phyloP scores from a whole-genome alignment of 768 basidiomycete genomes.

The Tremella yokohamensis region DNA sequence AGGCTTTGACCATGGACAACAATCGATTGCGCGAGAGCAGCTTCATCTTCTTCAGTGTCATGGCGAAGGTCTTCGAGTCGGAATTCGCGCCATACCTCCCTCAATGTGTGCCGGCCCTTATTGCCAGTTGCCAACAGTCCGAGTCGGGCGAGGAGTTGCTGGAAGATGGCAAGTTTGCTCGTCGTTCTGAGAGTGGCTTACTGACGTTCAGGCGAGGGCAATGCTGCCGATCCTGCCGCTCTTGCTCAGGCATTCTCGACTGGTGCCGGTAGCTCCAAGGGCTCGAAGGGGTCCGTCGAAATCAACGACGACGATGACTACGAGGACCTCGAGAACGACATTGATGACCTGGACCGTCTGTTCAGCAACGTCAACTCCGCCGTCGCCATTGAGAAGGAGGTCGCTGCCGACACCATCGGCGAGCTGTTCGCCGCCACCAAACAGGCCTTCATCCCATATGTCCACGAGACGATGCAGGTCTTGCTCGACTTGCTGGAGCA shows the following conservation, averaged over 20 bases:
- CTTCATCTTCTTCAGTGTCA: conserved; percentile 97
- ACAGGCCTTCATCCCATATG: conserved; percentile 80
- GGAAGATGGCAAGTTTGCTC: conserved; percentile 31
- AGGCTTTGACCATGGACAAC: conserved; percentile 74
- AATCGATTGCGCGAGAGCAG: conserved; percentile 88
- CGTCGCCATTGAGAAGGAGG: conserved; percentile 98
- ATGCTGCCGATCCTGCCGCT: conserved; percentile 49
- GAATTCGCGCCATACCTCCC: conserved; percentile 87
- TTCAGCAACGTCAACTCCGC: conserved; percentile 90
- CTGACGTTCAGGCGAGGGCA: conserved; percentile 49
- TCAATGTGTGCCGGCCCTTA: conserved; percentile 77
- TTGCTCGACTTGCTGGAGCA: conserved; percentile 76
- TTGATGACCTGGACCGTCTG: conserved; percentile 52
- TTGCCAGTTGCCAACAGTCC: conserved; percentile 74
- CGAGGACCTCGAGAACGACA: conserved; percentile 69
- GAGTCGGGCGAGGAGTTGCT: conserved; percentile 66
- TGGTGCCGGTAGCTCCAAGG: conserved; percentile 58
- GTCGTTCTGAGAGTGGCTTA: not conserved
- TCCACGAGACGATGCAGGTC: conserved; percentile 70
- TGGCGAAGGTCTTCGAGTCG: conserved; percentile 93
- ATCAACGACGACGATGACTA: conserved; percentile 62
- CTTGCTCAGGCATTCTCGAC: conserved; percentile 57
- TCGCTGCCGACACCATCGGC: conserved; percentile 93
- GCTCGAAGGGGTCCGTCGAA: conserved; percentile 61
- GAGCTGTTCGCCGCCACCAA: conserved; percentile 79